phyloP scores from a whole-genome alignment of 495 filamentous ascomycete genomes.

The Hypoxylon crocopeplum region DNA sequence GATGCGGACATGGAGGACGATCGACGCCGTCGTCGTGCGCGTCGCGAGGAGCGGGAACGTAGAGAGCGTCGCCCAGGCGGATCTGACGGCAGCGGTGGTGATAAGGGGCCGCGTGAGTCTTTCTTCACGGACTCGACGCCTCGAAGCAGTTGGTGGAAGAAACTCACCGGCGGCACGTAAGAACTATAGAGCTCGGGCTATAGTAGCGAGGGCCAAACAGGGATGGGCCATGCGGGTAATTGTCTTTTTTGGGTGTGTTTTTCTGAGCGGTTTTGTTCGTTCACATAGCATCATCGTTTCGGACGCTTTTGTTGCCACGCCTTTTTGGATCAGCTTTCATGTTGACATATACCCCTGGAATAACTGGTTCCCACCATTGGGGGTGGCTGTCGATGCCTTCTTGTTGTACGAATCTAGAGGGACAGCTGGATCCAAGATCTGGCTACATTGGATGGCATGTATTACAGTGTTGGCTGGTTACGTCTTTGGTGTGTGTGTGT shows the following conservation, averaged over 20 bases:
- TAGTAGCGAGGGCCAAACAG: too few relatives aligned
- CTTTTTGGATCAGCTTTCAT: slow-evolving; percentile 9
- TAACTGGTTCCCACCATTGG: background rate
- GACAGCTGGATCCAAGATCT: slow-evolving; percentile 2
- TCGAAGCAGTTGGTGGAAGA: slow-evolving; percentile 63
- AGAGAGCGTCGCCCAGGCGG: slow-evolving; percentile 44
- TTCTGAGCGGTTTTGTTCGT: slow-evolving; percentile 5
- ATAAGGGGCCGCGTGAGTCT: slow-evolving; percentile 43
- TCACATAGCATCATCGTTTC: background rate
- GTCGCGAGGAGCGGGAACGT: slow-evolving; percentile 53
- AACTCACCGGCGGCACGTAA: slow-evolving; percentile 44
- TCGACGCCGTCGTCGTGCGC: slow-evolving; percentile 49
- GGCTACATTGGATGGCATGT: slow-evolving; percentile 14
- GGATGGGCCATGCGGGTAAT: background rate
- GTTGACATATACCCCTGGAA: background rate
- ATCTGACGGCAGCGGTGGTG: slow-evolving; percentile 54
- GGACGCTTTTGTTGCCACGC: too few relatives aligned
- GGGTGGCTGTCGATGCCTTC: background rate
- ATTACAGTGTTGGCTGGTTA: slow-evolving; percentile 2
- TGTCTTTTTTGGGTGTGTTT: slow-evolving; percentile 3
- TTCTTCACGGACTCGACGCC: slow-evolving; percentile 54
- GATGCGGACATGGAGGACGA: slow-evolving; percentile 52
- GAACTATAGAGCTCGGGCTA: too few relatives aligned
- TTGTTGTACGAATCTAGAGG: background rate
- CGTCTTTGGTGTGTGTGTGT: slow-evolving; percentile 16